A percentile compares a stretch with the other conserved stretches of the same genome.
Conservation (phyloP, 345 rosid species). For the Hibiscus trionum region DNA sequence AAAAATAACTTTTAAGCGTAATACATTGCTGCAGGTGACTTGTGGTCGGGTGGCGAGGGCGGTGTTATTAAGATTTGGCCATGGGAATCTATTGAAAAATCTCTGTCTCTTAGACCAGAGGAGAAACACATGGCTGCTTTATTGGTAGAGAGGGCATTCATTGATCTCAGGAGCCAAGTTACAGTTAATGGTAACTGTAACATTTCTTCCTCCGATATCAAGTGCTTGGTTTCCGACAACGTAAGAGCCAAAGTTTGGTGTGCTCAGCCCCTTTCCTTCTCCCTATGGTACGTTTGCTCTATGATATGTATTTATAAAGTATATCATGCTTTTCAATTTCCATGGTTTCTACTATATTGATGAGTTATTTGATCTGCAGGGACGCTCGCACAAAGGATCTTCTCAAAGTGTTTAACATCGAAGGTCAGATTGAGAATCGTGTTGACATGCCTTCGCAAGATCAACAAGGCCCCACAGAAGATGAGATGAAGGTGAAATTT, state of each 20-base stretch:
- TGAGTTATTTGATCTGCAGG: conserved; percentile 38
- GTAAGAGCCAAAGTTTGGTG: conserved; percentile 84
- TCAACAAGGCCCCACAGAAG: conserved; percentile 44
- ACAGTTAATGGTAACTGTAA: conserved; percentile 75
- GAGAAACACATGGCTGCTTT: conserved; percentile 97
- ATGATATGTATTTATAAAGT: background rate
- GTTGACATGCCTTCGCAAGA: conserved; percentile 56
- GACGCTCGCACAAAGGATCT: conserved; percentile 92
- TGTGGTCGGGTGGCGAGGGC: conserved; percentile 93
- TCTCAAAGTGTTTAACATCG: conserved; percentile 76
- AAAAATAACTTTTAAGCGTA: background rate
- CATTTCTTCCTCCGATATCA: conserved; percentile 81
- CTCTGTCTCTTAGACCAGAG: conserved; percentile 72
- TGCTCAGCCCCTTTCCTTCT: conserved; percentile 66
- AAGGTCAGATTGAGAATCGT: conserved; percentile 83
- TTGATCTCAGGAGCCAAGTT: conserved; percentile 96
- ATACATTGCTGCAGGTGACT: conserved; percentile 52
- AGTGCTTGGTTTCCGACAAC: conserved; percentile 63
- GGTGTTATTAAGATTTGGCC: conserved; percentile 85
- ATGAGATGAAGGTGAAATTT: conserved; percentile 72
- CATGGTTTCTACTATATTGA: background rate
- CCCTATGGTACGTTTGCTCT: conserved; percentile 56
- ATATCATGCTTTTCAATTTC: background rate
- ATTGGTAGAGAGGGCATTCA: conserved; percentile 80
- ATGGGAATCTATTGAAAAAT: conserved; percentile 93